These are phyloP conservation scores for Sclerotinia minor DNA, from an alignment of 2,329 filamentous ascomycete genomes.

Conservation along the genomic window DNA sequence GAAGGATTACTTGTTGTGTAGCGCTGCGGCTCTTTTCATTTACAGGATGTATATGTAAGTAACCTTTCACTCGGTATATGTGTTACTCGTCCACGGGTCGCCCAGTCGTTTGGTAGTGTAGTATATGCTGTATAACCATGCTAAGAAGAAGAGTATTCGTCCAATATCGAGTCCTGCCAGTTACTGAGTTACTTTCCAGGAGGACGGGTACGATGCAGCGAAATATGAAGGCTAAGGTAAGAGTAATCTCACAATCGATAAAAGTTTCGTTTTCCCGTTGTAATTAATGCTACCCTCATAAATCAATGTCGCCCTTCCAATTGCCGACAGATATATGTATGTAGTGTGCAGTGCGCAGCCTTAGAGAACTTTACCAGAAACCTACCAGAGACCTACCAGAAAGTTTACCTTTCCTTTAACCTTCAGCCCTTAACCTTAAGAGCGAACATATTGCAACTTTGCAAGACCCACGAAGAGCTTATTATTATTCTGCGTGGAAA, in stretches of 20 bases:
- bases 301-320: neutral
- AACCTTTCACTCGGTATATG: slow-evolving; percentile 2
- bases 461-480: too few relatives aligned
- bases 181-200: slow-evolving; percentile 14
- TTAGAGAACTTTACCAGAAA: neutral
- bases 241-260: neutral
- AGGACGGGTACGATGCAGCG: neutral
- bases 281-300: neutral
- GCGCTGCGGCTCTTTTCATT: slow-evolving; percentile 12
- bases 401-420: neutral
- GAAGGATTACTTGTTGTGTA: slow-evolving; percentile 13
- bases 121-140: slow-evolving; percentile 6
- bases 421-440: neutral
- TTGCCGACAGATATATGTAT: slow-evolving; percentile 7
- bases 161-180: neutral
- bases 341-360: neutral
- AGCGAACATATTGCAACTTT: too few relatives aligned
- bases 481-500: too few relatives aligned
- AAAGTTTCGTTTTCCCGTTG: neutral
- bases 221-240: too few relatives aligned
- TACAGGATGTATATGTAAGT: neutral
- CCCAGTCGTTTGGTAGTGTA: neutral
- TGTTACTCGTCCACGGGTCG: neutral
- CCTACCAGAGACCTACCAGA: neutral
- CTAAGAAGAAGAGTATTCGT: neutral